Evolutionary conservation across 164 flowering plant species (phyloP).

Genomic region (Vitis rupestris): DNA sequence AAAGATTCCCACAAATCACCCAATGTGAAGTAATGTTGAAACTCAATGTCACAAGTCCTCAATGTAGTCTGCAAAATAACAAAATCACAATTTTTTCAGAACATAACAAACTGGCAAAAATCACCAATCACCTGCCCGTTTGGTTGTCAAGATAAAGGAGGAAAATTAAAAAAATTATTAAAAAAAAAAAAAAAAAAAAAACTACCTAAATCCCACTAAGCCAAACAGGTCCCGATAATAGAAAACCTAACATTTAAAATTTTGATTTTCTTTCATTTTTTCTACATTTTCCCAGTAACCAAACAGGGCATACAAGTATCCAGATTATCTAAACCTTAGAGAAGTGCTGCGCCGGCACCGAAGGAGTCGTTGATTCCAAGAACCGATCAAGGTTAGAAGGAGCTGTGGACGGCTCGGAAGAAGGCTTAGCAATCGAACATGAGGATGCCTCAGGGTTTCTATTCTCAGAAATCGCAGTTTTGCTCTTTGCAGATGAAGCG

Average conservation of each 20-base stretch:
- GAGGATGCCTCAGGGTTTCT: constrained; percentile 26
- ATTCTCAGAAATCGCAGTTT: constrained; percentile 14
- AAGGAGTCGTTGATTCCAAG: constrained; percentile 61
- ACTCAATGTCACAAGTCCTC: constrained; percentile 51
- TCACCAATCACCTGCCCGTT: neutral
- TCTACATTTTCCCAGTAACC: neutral
- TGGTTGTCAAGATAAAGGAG: neutral
- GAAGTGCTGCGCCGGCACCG: constrained; percentile 55
- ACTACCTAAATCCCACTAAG: neutral
- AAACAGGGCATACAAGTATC: neutral
- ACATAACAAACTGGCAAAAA: neutral
- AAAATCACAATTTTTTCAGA: neutral
- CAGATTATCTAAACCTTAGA: constrained; percentile 46
- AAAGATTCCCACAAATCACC: constrained; percentile 70
- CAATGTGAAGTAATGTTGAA: constrained; percentile 50
- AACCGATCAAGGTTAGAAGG: constrained; percentile 56
- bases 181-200: neutral
- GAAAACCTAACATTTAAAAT: too few species aligned
- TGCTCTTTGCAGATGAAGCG: constrained; percentile 15
- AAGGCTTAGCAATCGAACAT: constrained; percentile 16
- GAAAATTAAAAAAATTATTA: neutral
- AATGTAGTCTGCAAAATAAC: constrained; percentile 30
- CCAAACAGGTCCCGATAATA: neutral
- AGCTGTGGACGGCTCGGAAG: constrained; percentile 9
- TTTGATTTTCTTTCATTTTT: neutral